Evolutionary conservation across 176 grass and related monocot species (phyloP).

Genomic region (Aegilops speltoides): DNA sequence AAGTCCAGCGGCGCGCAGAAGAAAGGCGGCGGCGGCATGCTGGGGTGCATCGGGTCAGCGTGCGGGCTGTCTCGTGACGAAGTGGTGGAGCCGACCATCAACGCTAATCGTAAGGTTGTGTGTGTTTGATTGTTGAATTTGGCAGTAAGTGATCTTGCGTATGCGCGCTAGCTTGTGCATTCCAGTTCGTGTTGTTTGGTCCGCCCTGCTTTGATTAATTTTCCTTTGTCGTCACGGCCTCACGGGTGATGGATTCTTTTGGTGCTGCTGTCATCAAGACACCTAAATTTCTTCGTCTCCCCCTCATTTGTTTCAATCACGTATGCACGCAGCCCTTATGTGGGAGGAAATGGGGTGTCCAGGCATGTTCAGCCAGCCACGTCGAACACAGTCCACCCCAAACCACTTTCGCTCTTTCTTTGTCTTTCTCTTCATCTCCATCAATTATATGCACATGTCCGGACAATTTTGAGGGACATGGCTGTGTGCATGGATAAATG

Average conservation of each 20-base stretch:
- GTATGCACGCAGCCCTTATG: no score
- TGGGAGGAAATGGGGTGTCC: no score
- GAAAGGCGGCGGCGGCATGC: slow-evolving; percentile 47
- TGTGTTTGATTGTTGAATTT: slow-evolving; percentile 6
- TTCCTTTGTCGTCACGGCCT: background rate
- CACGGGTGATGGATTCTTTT: background rate
- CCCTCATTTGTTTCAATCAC: no score
- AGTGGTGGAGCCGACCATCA: slow-evolving; percentile 33
- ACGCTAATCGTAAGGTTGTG: slow-evolving; percentile 13
- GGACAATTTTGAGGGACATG: no score
- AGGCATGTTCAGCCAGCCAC: no score
- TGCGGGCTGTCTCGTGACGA: slow-evolving; percentile 22
- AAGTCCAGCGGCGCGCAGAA: background rate
- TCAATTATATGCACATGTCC: no score
- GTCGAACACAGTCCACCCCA: no score
- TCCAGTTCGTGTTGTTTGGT: background rate
- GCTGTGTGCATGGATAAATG: no score
- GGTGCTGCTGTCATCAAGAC: background rate
- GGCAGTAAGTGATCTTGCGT: background rate
- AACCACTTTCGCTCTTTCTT: no score
- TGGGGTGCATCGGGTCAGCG: slow-evolving; percentile 40
- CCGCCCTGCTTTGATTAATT: background rate
- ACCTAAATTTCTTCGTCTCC: background rate
- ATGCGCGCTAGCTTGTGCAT: background rate
- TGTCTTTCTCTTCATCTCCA: no score